Percentiles rank a stretch among this genome's conserved stretches.
Evolutionary conservation across 2,329 filamentous ascomycete species (phyloP).

Genomic region (Verticillium longisporum): DNA sequence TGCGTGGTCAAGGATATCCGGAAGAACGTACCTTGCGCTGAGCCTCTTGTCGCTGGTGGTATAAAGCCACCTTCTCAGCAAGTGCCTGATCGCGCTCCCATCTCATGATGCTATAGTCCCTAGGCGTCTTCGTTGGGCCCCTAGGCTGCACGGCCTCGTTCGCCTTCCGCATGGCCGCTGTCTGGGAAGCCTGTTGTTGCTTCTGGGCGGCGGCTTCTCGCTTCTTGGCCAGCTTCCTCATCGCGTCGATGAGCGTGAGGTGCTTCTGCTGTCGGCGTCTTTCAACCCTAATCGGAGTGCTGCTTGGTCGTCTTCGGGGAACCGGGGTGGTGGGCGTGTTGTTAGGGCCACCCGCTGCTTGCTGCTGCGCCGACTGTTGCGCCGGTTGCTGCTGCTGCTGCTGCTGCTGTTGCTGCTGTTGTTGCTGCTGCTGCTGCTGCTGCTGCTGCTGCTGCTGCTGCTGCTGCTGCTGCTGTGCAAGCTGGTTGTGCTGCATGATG

Average conservation of each 20-base stretch:
- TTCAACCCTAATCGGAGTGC: conserved; percentile 78
- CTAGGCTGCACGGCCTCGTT: conserved; percentile 52
- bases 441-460: conserved; percentile 21
- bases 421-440: conserved; percentile 18
- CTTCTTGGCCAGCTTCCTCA: conserved; percentile 94
- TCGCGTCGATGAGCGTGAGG: conserved; percentile 82
- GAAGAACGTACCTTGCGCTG: conserved; percentile 45
- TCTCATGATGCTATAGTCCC: conserved; percentile 85
- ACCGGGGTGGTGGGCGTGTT: conserved; percentile 39
- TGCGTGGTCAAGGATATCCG: conserved; percentile 11
- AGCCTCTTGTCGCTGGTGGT: conserved; percentile 52
- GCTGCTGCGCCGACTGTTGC: conserved; percentile 44
- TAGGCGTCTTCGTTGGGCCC: conserved; percentile 63
- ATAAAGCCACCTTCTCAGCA: conserved; percentile 51
- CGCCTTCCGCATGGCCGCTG: conserved; percentile 75
- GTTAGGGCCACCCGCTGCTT: conserved; percentile 22
- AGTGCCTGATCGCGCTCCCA: conserved; percentile 74
- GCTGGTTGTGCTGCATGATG: conserved; percentile 47
- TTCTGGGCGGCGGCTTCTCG: conserved; percentile 80
- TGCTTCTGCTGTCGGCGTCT: conserved; percentile 81
- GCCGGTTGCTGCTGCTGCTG: conserved; percentile 19
- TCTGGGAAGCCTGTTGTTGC: conserved; percentile 71
- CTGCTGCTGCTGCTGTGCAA: conserved; percentile 30
- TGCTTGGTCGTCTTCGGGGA: conserved; percentile 57
- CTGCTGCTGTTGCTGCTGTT: conserved; percentile 18